These are phyloP conservation scores for Solanum chiquidenum DNA, from an alignment of 257 asterid genomes.

Conservation along the genomic window DNA sequence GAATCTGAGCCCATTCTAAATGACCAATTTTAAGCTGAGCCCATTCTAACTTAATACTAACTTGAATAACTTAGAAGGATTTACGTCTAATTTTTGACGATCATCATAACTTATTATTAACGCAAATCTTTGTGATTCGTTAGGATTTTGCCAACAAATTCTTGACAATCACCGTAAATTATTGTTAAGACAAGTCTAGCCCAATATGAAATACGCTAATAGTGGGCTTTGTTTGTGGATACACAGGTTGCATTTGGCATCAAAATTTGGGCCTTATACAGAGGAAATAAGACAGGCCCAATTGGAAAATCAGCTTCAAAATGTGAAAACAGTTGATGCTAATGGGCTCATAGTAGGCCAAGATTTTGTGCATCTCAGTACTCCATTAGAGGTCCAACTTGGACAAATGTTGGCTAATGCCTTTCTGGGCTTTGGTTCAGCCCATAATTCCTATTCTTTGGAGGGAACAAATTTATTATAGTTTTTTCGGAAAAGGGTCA, in stretches of 20 bases:
- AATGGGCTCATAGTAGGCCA: slow-evolving; percentile 14
- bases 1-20: too few species aligned
- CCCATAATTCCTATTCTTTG: neutral
- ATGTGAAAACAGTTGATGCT: slow-evolving; percentile 22
- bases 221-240: too few species aligned
- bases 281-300: slow-evolving; percentile 16
- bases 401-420: slow-evolving; percentile 21
- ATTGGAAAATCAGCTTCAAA: neutral
- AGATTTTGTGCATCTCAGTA: slow-evolving; percentile 22
- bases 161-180: neutral
- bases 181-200: neutral
- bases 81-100: neutral
- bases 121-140: neutral
- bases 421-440: slow-evolving; percentile 1
- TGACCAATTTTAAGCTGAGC: neutral
- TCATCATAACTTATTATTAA: too few species aligned
- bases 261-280: too few species aligned
- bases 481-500: too few species aligned
- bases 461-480: neutral
- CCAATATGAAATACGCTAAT: neutral
- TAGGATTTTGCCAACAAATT: neutral
- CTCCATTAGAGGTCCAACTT: slow-evolving; percentile 17
- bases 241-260: too few species aligned
- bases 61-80: neutral
- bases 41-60: neutral